These are phyloP conservation scores for Trypanosoma melophagium DNA, from an alignment of 208 protist genomes.

Conservation along the genomic window DNA sequence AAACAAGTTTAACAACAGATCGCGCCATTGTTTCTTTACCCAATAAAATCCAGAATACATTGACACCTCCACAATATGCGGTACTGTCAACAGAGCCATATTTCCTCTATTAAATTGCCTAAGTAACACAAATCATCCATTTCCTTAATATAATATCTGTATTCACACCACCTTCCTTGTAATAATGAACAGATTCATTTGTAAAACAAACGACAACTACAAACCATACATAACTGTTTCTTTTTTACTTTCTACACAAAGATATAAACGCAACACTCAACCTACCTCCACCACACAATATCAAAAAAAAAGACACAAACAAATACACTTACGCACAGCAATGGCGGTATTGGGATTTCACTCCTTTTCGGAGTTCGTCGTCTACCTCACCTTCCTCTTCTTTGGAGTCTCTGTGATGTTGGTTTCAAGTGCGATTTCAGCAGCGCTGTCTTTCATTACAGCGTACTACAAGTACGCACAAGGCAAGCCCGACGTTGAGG, in stretches of 20 bases:
- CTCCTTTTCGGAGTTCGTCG: constrained; percentile 57
- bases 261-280: too few species aligned
- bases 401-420: constrained; percentile 88
- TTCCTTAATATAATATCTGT: too few species aligned
- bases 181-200: too few species aligned
- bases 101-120: too few species aligned
- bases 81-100: too few species aligned
- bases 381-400: constrained; percentile 80
- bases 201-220: too few species aligned
- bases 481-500: constrained; percentile 37
- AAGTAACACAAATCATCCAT: too few species aligned
- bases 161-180: too few species aligned
- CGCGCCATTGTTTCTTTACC: too few species aligned
- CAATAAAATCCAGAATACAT: too few species aligned
- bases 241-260: background rate
- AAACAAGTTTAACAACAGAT: too few species aligned
- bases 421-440: constrained; percentile 81
- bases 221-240: background rate
- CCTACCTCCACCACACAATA: background rate
- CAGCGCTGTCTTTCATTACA: constrained; percentile 72
- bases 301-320: background rate
- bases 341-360: constrained; percentile 57
- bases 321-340: background rate
- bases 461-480: constrained; percentile 78
- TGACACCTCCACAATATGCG: too few species aligned